Percentiles rank a stretch among this genome's conserved stretches.
Conservation (phyloP, 139 green algal species). For the Coelastrella sp. region DNA sequence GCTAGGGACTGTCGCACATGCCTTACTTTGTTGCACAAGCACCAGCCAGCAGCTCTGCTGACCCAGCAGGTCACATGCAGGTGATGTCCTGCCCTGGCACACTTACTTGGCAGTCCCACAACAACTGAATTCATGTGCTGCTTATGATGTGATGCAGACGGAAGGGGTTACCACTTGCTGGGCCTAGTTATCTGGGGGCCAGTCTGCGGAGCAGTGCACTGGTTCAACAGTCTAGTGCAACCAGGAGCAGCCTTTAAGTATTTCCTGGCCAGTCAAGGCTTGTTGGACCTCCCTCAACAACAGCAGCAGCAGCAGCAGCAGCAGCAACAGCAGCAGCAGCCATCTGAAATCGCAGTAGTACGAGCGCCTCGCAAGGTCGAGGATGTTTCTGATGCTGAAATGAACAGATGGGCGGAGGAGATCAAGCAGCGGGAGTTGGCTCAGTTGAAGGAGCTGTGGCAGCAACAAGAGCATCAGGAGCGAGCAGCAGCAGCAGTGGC, state of each 20-base stretch:
- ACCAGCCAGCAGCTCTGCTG: too few species aligned
- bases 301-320: neutral
- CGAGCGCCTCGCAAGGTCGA: neutral
- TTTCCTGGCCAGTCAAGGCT: neutral
- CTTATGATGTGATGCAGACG: neutral
- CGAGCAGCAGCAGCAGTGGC: neutral
- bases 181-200: neutral
- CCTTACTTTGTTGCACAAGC: too few species aligned
- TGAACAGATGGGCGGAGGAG: neutral
- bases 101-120: too few species aligned
- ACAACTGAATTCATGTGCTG: neutral
- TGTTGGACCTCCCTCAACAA: neutral
- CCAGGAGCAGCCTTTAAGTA: neutral
- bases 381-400: neutral
- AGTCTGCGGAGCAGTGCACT: neutral
- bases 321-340: neutral
- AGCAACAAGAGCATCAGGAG: neutral
- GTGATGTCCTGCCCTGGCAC: too few species aligned
- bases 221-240: neutral
- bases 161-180: neutral
- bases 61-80: too few species aligned
- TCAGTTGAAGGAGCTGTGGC: neutral
- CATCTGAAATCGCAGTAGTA: neutral
- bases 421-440: neutral
- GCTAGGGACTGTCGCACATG: too few species aligned